Evolutionary conservation across 495 filamentous ascomycete species (phyloP).

Genomic region (Aspergillus avenaceus): DNA sequence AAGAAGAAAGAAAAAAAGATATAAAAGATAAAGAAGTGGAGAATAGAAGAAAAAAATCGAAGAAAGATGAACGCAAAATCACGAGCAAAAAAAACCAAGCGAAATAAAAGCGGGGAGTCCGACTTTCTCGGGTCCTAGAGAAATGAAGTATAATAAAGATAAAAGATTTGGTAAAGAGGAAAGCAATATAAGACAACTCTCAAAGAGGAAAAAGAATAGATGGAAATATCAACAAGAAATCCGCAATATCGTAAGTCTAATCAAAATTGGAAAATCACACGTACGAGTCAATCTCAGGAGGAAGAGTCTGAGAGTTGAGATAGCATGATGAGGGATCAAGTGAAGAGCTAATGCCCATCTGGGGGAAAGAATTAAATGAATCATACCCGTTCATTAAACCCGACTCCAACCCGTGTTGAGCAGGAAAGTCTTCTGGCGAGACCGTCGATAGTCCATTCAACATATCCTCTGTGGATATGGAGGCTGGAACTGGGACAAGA

Average conservation of each 20-base stretch:
- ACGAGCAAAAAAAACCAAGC: slow-evolving; percentile 10
- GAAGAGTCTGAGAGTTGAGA: slow-evolving; percentile 27
- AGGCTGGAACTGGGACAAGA: slow-evolving; percentile 5
- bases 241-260: neutral
- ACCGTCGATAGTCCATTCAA: slow-evolving; percentile 3
- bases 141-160: neutral
- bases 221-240: slow-evolving; percentile 6
- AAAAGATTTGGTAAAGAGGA: slow-evolving; percentile 1
- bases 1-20: neutral
- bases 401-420: slow-evolving; percentile 25
- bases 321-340: slow-evolving; percentile 35
- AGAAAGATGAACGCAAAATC: slow-evolving; percentile 8
- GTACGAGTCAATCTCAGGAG: slow-evolving; percentile 35
- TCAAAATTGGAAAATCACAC: slow-evolving; percentile 19
- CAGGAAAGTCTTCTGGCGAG: slow-evolving; percentile 10
- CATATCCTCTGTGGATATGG: slow-evolving; percentile 10
- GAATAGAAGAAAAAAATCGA: slow-evolving; percentile 4
- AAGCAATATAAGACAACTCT: slow-evolving; percentile 9
- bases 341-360: slow-evolving; percentile 23
- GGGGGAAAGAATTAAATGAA: slow-evolving; percentile 18
- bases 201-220: slow-evolving; percentile 9
- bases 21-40: slow-evolving; percentile 1
- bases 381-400: slow-evolving; percentile 29
- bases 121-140: no score
- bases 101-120: no score